Evolutionary conservation across 805 yeast genomes (phyloP).

Genomic region (Cyberlindnera misumaiensis): DNA sequence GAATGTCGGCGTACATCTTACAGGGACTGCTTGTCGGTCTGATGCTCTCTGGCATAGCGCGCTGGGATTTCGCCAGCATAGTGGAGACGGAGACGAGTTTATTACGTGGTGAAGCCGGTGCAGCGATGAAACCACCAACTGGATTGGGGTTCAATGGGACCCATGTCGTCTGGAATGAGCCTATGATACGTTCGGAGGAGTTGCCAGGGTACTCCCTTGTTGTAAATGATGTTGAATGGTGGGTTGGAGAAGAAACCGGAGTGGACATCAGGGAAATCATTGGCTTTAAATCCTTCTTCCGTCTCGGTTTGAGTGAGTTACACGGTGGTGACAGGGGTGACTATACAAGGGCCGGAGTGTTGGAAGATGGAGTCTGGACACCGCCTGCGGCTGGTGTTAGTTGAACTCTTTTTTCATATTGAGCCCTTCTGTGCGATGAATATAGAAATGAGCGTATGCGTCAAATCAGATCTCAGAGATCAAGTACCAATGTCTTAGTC

Average conservation of each 20-base stretch:
- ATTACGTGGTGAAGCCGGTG: slow-evolving; percentile 68
- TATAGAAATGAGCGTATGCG: no score
- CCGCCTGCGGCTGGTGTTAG: slow-evolving; percentile 50
- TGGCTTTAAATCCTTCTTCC: slow-evolving; percentile 33
- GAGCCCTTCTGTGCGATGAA: no score
- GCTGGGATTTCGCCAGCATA: slow-evolving; percentile 93
- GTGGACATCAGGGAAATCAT: slow-evolving; percentile 36
- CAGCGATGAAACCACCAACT: slow-evolving; percentile 44
- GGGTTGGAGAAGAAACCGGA: slow-evolving; percentile 44
- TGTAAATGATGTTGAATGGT: slow-evolving; percentile 74
- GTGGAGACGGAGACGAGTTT: slow-evolving; percentile 68
- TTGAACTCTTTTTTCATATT: no score
- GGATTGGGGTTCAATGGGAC: slow-evolving; percentile 18
- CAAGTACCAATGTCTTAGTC: no score
- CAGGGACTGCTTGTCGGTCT: slow-evolving; percentile 85
- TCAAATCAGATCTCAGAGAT: no score
- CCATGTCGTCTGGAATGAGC: slow-evolving; percentile 24
- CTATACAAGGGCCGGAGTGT: slow-evolving; percentile 55
- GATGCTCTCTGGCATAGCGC: slow-evolving; percentile 72
- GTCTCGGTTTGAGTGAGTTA: slow-evolving; percentile 44
- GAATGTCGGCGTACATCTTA: slow-evolving; percentile 60
- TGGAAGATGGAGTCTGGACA: slow-evolving; percentile 48
- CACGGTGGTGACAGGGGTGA: slow-evolving; percentile 41
- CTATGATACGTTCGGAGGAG: slow-evolving; percentile 3
- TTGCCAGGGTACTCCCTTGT: slow-evolving; percentile 50